Conservation (phyloP, 2,329 filamentous ascomycete genomes). For the Bisporella sp. region DNA sequence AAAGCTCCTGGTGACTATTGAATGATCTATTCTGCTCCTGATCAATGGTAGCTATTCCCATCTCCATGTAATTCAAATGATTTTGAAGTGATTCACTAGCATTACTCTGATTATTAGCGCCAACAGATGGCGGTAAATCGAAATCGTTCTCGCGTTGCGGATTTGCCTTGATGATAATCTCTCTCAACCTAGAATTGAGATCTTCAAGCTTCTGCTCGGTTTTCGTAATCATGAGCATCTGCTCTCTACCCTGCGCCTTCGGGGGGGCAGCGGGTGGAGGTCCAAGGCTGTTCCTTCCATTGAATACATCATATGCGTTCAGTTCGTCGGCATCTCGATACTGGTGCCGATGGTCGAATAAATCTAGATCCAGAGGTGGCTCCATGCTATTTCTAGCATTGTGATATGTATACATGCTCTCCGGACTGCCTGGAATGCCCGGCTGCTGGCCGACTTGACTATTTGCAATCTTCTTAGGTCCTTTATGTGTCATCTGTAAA, state of each 20-base stretch:
- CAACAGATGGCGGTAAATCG: constrained; percentile 20
- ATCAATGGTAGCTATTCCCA: constrained; percentile 45
- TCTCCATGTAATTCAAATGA: constrained; percentile 67
- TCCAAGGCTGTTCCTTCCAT: constrained; percentile 7
- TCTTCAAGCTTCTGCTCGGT: constrained; percentile 61
- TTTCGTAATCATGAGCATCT: constrained; percentile 47
- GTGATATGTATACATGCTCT: constrained; percentile 66
- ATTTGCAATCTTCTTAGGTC: constrained; percentile 43
- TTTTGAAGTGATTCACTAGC: constrained; percentile 40
- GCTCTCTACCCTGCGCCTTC: constrained; percentile 14
- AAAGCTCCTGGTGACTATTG: not conserved
- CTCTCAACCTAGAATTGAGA: constrained; percentile 59
- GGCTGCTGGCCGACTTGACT: constrained; percentile 31
- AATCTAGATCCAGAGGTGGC: constrained; percentile 45
- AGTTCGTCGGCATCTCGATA: constrained; percentile 63
- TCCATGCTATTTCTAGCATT: constrained; percentile 54
- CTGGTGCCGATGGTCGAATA: constrained; percentile 72
- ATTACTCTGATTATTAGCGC: constrained; percentile 38
- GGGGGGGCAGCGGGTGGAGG: constrained; percentile 2
- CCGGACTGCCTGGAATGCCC: constrained; percentile 66
- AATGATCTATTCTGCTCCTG: not conserved
- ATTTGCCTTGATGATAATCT: constrained; percentile 58
- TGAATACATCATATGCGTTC: constrained; percentile 36
- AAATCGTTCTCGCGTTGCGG: constrained; percentile 31
- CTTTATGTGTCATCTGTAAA: constrained; percentile 81